Evolutionary conservation across 2,329 filamentous ascomycete genomes (phyloP).

Genomic region (Beauveria australis): DNA sequence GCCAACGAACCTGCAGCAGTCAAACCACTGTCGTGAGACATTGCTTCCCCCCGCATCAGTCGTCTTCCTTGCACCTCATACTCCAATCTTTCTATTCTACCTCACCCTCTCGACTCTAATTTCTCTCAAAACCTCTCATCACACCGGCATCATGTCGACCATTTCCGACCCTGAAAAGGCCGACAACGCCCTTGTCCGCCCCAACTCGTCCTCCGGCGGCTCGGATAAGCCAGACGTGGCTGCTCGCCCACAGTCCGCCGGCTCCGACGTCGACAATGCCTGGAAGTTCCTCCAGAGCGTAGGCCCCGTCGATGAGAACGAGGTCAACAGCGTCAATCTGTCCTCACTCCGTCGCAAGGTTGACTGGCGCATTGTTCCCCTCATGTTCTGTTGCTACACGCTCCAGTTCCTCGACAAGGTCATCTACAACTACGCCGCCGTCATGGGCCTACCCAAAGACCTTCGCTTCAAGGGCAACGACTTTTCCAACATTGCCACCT

Average conservation of each 20-base stretch:
- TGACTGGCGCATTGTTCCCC: slow-evolving; percentile 50
- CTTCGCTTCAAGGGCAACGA: slow-evolving; percentile 43
- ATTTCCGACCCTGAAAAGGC: background rate
- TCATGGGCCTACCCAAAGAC: slow-evolving; percentile 54
- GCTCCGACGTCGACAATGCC: slow-evolving; percentile 32
- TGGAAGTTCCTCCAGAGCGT: slow-evolving; percentile 38
- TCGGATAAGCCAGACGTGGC: slow-evolving; percentile 7
- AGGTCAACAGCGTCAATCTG: slow-evolving; percentile 31
- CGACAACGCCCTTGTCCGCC: slow-evolving; percentile 11
- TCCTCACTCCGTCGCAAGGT: slow-evolving; percentile 44
- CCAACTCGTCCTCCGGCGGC: slow-evolving; percentile 10
- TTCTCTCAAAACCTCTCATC: background rate
- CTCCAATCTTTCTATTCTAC: background rate
- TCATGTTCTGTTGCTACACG: slow-evolving; percentile 55
- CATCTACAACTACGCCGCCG: slow-evolving; percentile 55
- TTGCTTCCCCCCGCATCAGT: background rate
- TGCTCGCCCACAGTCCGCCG: slow-evolving; percentile 3
- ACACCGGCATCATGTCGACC: slow-evolving; percentile 17
- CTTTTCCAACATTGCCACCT: slow-evolving; percentile 53
- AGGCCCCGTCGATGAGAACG: slow-evolving; percentile 27
- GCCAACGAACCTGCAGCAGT: background rate
- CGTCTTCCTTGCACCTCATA: background rate
- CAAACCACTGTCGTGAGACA: background rate
- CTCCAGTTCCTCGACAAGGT: slow-evolving; percentile 59
- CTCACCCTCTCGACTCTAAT: background rate